Base-by-base conservation (phyloP, 495 filamentous ascomycete genomes). In the Parachaetomium inaequale region DNA sequence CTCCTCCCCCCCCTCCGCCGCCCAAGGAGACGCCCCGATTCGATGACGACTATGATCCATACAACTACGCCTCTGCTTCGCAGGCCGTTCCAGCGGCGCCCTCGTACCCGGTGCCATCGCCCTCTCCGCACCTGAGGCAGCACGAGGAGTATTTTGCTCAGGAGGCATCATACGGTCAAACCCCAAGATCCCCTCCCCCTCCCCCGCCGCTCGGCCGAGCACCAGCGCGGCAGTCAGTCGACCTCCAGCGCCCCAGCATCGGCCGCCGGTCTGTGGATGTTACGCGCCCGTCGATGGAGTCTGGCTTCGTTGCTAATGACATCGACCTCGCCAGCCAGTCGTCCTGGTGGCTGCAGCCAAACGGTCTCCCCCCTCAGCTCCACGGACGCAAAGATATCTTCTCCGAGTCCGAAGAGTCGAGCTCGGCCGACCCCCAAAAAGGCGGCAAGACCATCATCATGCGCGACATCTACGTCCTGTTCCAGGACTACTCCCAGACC, bases 401-500 rank as follows among this genome's bases (percentile, higher is more conserved):
- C 28, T 87, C 84, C 56, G 92, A 98, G 70, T 79, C 87, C 19
- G 91, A 96, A 66, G 92, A 96, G 72, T 85, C 87, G 6, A 84
- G 79, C 26, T 82, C 86, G 8, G 77, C 85, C 17, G 86, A 88
- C 36, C 57, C 68, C 7, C 70, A 63, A 38, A 83, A 85, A 17
- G 85, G 87, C 45, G 87, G 87, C 28, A 87, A 86, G 71, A 84
- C 82, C 7, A 85, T 79, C 0, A 77, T 96, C 26, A 86, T 85
- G 0, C 92, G 92, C 64, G 87, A 92, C 55, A 81, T 96, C 31
- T 96, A 88, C 68, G 78, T 96, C 28, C 80, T 98, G 2, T 98
- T 88, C 78, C 87, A 91, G 61, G 94, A 98, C 74, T 98, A 98
- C 73, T 97, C 93, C 17, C 94, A 98, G 71, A 98, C 93, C 1